Percentiles rank a stretch among this genome's conserved stretches.
phyloP scores from a whole-genome alignment of 495 filamentous ascomycete genomes.

The Xylaria grammica region DNA sequence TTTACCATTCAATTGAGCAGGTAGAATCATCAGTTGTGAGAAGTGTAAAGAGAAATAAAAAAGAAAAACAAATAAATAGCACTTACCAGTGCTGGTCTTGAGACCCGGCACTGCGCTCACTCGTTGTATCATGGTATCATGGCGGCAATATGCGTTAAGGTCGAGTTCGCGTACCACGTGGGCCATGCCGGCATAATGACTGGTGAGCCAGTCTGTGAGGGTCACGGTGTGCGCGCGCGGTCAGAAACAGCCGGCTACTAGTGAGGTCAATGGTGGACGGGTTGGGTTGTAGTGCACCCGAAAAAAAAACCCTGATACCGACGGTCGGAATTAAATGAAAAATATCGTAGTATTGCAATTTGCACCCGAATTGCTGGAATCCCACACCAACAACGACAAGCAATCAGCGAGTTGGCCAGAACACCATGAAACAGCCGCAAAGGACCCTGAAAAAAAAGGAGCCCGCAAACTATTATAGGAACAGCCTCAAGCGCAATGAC shows the following conservation, averaged over 20 bases:
- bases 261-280: conserved; percentile 14
- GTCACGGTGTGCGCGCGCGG: background rate
- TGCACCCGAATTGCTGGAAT: conserved; percentile 29
- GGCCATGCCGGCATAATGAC: conserved; percentile 40
- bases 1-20: background rate
- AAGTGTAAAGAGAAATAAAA: background rate
- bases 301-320: conserved; percentile 6
- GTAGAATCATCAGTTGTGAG: background rate
- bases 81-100: conserved; percentile 56
- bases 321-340: conserved; percentile 12
- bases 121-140: conserved; percentile 50
- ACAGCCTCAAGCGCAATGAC: background rate
- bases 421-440: conserved; percentile 9
- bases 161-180: conserved; percentile 52
- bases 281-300: conserved; percentile 16
- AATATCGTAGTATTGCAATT: conserved; percentile 25
- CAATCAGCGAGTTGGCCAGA: background rate
- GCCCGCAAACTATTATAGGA: conserved; percentile 9
- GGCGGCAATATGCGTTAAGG: conserved; percentile 47
- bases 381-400: conserved; percentile 7
- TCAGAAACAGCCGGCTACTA: conserved; percentile 21
- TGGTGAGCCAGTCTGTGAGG: conserved; percentile 21
- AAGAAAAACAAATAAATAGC: conserved; percentile 12
- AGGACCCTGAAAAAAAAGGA: background rate
- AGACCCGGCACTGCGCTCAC: conserved; percentile 50